Conservation (phyloP, 495 filamentous ascomycete species). For the Penicillium salamii region DNA sequence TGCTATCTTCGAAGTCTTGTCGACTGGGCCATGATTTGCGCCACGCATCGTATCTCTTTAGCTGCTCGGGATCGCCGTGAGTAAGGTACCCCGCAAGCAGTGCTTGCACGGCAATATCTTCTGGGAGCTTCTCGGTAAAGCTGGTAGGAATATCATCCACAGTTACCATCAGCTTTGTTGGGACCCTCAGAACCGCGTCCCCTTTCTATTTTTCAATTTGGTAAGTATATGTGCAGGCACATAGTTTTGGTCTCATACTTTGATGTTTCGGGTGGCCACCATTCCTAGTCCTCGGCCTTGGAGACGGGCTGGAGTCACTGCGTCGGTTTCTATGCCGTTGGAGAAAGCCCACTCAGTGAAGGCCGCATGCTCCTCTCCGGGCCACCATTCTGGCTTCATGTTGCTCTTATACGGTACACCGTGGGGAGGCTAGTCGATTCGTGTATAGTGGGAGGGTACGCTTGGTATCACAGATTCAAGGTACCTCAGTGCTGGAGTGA, state of each 20-base stretch:
- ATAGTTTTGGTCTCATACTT: slow-evolving; percentile 42
- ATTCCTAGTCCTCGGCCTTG: slow-evolving; percentile 72
- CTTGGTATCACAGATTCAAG: not conserved
- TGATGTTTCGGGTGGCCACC: slow-evolving; percentile 59
- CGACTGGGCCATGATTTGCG: slow-evolving; percentile 62
- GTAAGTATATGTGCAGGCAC: not conserved
- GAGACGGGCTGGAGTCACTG: slow-evolving; percentile 57
- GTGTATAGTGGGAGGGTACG: slow-evolving; percentile 1
- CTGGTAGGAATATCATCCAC: slow-evolving; percentile 53
- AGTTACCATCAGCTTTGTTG: slow-evolving; percentile 60
- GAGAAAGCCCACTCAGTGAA: slow-evolving; percentile 62
- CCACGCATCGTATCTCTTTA: slow-evolving; percentile 53
- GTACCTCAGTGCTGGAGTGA: not conserved
- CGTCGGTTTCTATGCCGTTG: slow-evolving; percentile 56
- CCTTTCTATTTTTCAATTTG: slow-evolving; percentile 29
- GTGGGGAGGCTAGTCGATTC: slow-evolving; percentile 1
- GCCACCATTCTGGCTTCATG: slow-evolving; percentile 37
- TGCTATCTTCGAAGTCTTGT: slow-evolving; percentile 54
- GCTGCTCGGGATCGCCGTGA: slow-evolving; percentile 35
- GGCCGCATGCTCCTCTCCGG: slow-evolving; percentile 45
- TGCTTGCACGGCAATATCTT: slow-evolving; percentile 61
- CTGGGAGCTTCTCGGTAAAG: slow-evolving; percentile 41
- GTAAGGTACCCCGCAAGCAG: slow-evolving; percentile 69
- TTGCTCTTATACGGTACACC: no score
- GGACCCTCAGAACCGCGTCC: slow-evolving; percentile 60